Conservation (phyloP, 371 early-diverging fungal genomes). For the Rhizopus sp. region DNA sequence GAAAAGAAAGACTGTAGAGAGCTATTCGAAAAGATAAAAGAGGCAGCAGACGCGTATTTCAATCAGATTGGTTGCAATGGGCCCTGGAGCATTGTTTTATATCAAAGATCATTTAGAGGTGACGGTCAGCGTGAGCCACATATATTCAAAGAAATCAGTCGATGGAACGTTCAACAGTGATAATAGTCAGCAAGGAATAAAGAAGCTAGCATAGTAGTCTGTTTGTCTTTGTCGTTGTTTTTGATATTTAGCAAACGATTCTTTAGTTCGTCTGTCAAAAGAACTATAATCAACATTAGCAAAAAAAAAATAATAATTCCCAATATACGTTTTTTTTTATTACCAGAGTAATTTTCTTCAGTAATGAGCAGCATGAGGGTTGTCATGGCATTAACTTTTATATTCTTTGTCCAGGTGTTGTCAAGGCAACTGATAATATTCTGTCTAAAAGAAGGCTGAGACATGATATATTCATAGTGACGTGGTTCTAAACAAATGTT, state of each 20-base stretch:
- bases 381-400: slow-evolving; percentile 43
- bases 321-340: neutral
- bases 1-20: slow-evolving; percentile 1
- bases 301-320: neutral
- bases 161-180: slow-evolving; percentile 22
- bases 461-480: slow-evolving; percentile 37
- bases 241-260: slow-evolving; percentile 2
- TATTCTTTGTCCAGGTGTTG: slow-evolving; percentile 17
- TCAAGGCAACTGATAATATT: slow-evolving; percentile 26
- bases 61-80: neutral
- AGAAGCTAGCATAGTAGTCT: slow-evolving; percentile 20
- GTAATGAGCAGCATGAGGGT: slow-evolving; percentile 39
- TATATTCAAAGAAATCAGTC: slow-evolving; percentile 22
- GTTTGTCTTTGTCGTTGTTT: neutral
- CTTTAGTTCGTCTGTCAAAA: slow-evolving; percentile 26
- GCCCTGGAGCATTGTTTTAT: slow-evolving; percentile 40
- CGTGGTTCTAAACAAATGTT: slow-evolving; percentile 50
- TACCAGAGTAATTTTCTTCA: slow-evolving; percentile 18
- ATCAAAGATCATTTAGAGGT: slow-evolving; percentile 26
- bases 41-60: slow-evolving; percentile 13
- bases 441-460: slow-evolving; percentile 21
- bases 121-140: slow-evolving; percentile 23
- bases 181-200: slow-evolving; percentile 38
- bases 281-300: slow-evolving; percentile 9
- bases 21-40: slow-evolving; percentile 23